Percentiles rank a stretch among this genome's conserved stretches.
Conservation (phyloP, 1,284 basidiomycete species). For the Leucoagaricus sp. region DNA sequence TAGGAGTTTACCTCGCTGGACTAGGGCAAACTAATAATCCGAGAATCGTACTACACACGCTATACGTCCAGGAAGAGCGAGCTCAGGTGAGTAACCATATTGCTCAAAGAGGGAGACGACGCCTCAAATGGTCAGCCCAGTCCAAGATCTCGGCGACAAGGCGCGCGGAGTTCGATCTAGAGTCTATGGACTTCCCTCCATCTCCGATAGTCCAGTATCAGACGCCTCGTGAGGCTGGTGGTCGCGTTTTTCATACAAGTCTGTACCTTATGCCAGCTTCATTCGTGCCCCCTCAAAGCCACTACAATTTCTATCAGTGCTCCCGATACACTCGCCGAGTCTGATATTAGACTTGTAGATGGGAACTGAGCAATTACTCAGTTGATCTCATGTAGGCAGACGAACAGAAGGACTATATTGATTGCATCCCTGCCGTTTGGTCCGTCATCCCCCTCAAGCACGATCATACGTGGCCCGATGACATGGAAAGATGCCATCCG, state of each 20-base stretch:
- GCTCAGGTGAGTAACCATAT: not conserved
- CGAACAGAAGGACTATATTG: conserved; percentile 1
- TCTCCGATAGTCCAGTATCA: conserved; percentile 2
- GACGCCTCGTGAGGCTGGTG: not conserved
- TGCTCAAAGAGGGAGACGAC: not conserved
- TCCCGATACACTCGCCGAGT: too few relatives aligned
- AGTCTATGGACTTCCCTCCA: not conserved
- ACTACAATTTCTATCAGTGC: too few relatives aligned
- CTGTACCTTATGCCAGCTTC: conserved; percentile 2
- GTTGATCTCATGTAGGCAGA: not conserved
- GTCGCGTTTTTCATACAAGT: not conserved
- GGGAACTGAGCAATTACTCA: not conserved
- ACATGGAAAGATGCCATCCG: conserved; percentile 4
- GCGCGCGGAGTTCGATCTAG: not conserved
- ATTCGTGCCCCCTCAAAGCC: not conserved
- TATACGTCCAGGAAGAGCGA: not conserved
- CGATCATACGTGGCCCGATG: not conserved
- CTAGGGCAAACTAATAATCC: not conserved
- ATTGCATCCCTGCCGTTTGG: not conserved
- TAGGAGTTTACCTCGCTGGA: not conserved
- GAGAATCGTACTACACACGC: not conserved
- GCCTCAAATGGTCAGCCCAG: not conserved
- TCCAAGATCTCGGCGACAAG: conserved; percentile 1
- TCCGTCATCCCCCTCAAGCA: conserved; percentile 11
- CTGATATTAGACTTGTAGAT: not conserved